Percentiles rank a stretch among this genome's conserved stretches.
Conservation (phyloP, 163 green algal genomes). For the Prototheca wickerhamii region DNA sequence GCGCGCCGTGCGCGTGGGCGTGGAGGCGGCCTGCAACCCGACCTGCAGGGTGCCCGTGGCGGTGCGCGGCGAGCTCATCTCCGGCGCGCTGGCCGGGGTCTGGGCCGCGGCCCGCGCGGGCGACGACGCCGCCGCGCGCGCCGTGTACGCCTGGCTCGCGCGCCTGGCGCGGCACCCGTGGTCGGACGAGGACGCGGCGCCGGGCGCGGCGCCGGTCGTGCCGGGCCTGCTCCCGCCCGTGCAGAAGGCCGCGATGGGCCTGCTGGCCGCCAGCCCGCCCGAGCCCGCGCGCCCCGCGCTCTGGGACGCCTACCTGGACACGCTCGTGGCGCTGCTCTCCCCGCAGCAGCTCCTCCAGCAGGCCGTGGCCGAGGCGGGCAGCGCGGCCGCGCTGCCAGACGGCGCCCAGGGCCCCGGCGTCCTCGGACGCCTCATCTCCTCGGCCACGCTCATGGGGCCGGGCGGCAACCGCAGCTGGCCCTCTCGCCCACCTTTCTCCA, state of each 20-base stretch:
- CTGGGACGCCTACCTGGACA: constrained; percentile 4
- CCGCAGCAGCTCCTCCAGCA: neutral
- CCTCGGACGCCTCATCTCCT: too few species aligned
- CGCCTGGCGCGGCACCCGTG: constrained; percentile 51
- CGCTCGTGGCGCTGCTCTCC: neutral
- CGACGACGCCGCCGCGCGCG: constrained; percentile 35
- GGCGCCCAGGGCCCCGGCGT: too few species aligned
- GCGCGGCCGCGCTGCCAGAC: too few species aligned
- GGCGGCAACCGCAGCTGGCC: neutral
- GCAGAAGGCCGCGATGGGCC: constrained; percentile 51
- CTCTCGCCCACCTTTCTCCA: neutral
- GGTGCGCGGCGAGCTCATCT: constrained; percentile 55
- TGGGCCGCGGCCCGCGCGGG: neutral
- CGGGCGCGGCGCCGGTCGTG: constrained; percentile 15
- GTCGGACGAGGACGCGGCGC: constrained; percentile 47
- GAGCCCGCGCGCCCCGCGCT: constrained; percentile 8
- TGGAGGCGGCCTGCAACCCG: constrained; percentile 38
- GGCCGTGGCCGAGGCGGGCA: neutral
- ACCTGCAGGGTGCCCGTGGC: constrained; percentile 38
- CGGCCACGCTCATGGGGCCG: too few species aligned
- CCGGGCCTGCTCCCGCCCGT: constrained; percentile 52
- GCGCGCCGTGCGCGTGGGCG: constrained; percentile 39
- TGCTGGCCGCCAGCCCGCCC: constrained; percentile 30
- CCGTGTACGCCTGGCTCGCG: constrained; percentile 55
- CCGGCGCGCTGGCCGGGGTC: constrained; percentile 20